Evolutionary conservation across 31 red algal species (phyloP), one percentile per base, ranked within the genome.

Genomic region (Porphyra umbilicalis): DNA sequence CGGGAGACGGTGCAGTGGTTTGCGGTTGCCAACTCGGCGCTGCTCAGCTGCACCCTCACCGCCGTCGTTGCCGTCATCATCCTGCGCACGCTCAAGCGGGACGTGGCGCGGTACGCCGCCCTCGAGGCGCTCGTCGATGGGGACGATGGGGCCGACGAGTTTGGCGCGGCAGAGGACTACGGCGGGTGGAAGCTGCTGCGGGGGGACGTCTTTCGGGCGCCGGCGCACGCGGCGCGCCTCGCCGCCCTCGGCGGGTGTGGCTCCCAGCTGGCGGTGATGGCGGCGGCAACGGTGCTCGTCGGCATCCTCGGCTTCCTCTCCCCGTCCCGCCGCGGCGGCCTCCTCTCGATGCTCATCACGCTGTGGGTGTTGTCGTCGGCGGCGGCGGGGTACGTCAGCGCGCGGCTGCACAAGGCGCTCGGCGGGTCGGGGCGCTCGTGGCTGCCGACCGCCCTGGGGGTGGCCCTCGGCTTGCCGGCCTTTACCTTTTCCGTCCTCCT

Each of bases 121-220:
- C 79, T 87, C 25, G 93, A 95, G 75, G 90, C 85, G 6, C 81
- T 79, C 34, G 90, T 93, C 39, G 96, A 98, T 10, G 87, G 87
- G 33, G 90, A 95, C 68, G 96, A 98, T n/a, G 87, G 84, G 37
- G 81, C 86, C 38, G 93, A 93, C 76, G 87, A 93, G 74, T 91
- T 93, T 84, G 57, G 57, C 25, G 57, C 57, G 57, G 57, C 57
- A 4, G 95, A 98, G 79, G 90, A 91, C 77, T 89, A 92, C 39
- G 91, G 90, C 35, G 91, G 91, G 29, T 98, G 95, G 95, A 90
- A 92, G 39, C 86, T 93, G 78, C 39, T 98, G 79, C 95, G 91
- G 36, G 95, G 95, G 31, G 95, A 98, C 86, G 95, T 98, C 8
- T 98, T 98, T 81, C 91, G 95, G 35, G 80, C 95, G 32, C 95